Base-by-base conservation (phyloP, 192 early-diverging fungal species). In the Podila horticola region DNA sequence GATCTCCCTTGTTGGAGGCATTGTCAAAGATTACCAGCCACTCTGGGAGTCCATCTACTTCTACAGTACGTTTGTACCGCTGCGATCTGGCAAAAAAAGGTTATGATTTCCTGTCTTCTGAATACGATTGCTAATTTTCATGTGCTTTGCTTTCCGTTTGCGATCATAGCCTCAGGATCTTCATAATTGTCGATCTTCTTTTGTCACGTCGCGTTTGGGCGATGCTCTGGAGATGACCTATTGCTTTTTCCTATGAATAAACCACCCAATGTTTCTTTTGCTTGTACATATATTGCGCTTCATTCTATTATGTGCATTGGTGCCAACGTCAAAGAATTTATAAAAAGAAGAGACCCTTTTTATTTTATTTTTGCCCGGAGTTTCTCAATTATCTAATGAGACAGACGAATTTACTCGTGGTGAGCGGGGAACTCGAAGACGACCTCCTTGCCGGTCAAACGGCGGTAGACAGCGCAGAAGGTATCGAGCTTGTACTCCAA, bases 401-500 rank as follows among this genome's bases (percentile, higher is more conserved):
- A 52, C 36, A 57, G 28, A 24, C 63, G 79, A 74, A 67, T 72
- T 84, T 82, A 84, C 75, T 86, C 83, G 72, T 85, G 83, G 82
- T 81, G 71, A 74, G 87, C 89, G 71, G 91, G 94, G 95, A 99
- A 99, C 90, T 98, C 96, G 85, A 99, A 99, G 82, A 93, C 92
- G 84, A 99, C 97, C 71, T 99, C 95, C 93, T 99, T 99, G 85
- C 96, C 95, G 76, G 98, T 98, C 66, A 98, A 86, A 82, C 94
- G 94, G 88, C 93, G 93, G 96, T 99, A 99, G 68, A 97, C 94
- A 64, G 96, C 90, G 70, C 94, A 91, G 92, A 99, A 99, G 70
- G 98, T 98, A 87, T 98, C 96, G 57, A 99, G 93, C 94, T 98
- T 98, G 95, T 98, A 98, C 89, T 99, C 97, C 64, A 99, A 88